Conservation (phyloP, 2,329 filamentous ascomycete genomes). For the Albifimbria verrucaria region DNA sequence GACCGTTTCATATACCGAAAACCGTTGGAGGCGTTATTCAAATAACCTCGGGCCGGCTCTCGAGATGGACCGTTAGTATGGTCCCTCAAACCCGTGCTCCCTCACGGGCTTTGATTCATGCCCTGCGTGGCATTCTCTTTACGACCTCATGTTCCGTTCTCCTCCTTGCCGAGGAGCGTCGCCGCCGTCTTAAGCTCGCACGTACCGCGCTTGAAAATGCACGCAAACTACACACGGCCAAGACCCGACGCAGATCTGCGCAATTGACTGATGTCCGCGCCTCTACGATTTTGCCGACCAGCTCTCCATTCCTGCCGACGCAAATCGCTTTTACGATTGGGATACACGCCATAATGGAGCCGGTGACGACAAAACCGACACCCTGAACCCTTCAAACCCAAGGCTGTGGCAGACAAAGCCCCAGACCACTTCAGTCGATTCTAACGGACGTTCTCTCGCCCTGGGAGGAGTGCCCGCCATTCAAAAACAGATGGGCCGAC, state of each 20-base stretch:
- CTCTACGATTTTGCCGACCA: not conserved
- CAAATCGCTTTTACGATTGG: not conserved
- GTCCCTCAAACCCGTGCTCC: constrained; percentile 45
- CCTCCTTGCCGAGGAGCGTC: constrained; percentile 53
- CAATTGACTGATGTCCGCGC: constrained; percentile 18
- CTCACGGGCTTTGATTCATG: constrained; percentile 52
- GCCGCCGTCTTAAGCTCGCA: constrained; percentile 50
- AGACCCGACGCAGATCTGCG: constrained; percentile 25
- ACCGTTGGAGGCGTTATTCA: constrained; percentile 4
- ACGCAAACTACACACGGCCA: constrained; percentile 43
- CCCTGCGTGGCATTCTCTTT: constrained; percentile 52
- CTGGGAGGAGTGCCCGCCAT: too few relatives aligned
- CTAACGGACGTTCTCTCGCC: too few relatives aligned
- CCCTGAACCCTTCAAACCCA: too few relatives aligned
- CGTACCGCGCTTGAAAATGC: constrained; percentile 50
- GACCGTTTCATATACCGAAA: too few relatives aligned
- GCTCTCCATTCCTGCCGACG: constrained; percentile 8
- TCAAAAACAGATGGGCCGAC: too few relatives aligned
- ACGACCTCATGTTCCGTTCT: constrained; percentile 56
- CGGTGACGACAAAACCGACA: not conserved
- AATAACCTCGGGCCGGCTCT: constrained; percentile 6
- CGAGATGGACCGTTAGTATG: constrained; percentile 36
- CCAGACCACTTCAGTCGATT: too few relatives aligned
- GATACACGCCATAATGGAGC: not conserved
- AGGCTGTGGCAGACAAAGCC: too few relatives aligned